phyloP scores from a whole-genome alignment of 768 basidiomycete genomes.

The Mycena chlorophos region DNA sequence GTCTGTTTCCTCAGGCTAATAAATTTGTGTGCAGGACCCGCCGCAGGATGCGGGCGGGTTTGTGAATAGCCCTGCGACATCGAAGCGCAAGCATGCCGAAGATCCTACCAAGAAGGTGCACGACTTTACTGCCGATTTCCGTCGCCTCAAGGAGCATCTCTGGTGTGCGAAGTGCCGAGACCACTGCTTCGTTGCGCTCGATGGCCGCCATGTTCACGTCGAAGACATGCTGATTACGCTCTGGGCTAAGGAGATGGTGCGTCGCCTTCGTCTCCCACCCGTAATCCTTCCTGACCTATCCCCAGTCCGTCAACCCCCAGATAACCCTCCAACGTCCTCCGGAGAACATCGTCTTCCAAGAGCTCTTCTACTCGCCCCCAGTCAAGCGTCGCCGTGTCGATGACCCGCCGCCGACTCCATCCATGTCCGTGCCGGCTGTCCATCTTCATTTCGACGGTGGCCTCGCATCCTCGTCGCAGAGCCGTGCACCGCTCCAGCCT shows the following conservation, averaged over 20 bases:
- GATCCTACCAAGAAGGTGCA: background rate
- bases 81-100: slow-evolving; percentile 9
- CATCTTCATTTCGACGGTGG: background rate
- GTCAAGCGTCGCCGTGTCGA: background rate
- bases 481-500: background rate
- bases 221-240: background rate
- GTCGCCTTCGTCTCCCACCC: background rate
- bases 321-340: background rate
- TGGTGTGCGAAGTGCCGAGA: slow-evolving; percentile 1
- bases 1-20: background rate
- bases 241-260: slow-evolving; percentile 15
- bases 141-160: background rate
- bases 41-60: background rate
- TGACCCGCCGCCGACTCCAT: background rate
- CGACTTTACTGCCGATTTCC: slow-evolving; percentile 8
- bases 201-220: slow-evolving; percentile 5
- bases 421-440: background rate
- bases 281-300: background rate
- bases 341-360: slow-evolving; percentile 11
- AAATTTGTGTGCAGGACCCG: slow-evolving; percentile 2
- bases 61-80: background rate
- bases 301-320: background rate
- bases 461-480: background rate
- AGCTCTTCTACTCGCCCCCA: slow-evolving; percentile 3
- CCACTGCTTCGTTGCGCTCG: slow-evolving; percentile 5